Conservation (phyloP, 805 yeast species). For the Saturnispora kantuleensis region DNA sequence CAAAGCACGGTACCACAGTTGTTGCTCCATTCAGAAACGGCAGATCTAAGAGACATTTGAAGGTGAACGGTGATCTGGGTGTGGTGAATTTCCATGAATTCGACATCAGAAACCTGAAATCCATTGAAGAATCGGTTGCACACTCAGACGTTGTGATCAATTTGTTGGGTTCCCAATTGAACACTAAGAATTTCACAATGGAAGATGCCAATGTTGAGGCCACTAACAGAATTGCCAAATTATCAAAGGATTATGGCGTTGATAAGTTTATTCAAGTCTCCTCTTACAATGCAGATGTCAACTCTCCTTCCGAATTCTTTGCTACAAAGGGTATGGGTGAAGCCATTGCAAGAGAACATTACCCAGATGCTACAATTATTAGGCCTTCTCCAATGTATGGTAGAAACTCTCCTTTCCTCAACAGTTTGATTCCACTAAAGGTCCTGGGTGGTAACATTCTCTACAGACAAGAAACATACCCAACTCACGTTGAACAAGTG, state of each 20-base stretch:
- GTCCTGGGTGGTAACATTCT: conserved; percentile 58
- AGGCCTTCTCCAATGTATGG: conserved; percentile 80
- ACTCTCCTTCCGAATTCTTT: conserved; percentile 59
- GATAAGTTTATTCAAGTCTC: conserved; percentile 74
- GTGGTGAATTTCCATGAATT: conserved; percentile 78
- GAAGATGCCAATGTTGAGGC: conserved; percentile 78
- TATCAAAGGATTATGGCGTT: conserved; percentile 58
- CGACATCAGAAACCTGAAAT: conserved; percentile 66
- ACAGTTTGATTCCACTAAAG: conserved; percentile 45
- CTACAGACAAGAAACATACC: conserved; percentile 54
- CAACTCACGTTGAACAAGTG: conserved; percentile 70
- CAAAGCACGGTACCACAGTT: conserved; percentile 70
- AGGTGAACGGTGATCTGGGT: conserved; percentile 79
- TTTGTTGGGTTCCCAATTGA: conserved; percentile 64
- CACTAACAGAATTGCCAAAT: conserved; percentile 66
- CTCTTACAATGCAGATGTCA: conserved; percentile 61
- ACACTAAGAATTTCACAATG: conserved; percentile 73
- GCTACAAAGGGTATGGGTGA: conserved; percentile 78
- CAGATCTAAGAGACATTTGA: conserved; percentile 64
- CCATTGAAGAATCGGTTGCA: conserved; percentile 67
- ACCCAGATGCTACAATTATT: conserved; percentile 74
- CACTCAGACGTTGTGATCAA: conserved; percentile 78
- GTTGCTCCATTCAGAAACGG: conserved; percentile 79
- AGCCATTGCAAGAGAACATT: conserved; percentile 51
- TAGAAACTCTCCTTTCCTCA: conserved; percentile 59